Base-by-base conservation (phyloP, 345 rosid species). In the Euphorbia peplus region DNA sequence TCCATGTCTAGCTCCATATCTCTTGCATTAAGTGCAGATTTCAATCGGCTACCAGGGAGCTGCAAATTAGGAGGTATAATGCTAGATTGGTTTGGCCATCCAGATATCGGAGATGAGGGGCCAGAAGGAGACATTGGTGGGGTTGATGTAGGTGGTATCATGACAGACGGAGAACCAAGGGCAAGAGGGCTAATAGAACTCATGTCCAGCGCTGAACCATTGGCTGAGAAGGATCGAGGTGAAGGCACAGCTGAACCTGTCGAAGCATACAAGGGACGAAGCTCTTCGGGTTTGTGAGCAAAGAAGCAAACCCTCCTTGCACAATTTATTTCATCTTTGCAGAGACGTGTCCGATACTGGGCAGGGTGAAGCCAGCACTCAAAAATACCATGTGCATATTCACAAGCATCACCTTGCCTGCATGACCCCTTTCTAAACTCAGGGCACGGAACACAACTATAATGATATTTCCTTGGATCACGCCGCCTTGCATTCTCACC, bases 341-440 rank as follows among this genome's bases (percentile, higher is more conserved):
- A 93, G 21, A 90, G 82, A 46, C 96, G 88, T 2, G 95, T 93
- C 50, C 97, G 66, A 75, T 93, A 93, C 76, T 93, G 98, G 10
- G 98, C 96, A 51, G 98, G 98, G 76, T 93, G 98, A 74, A 93
- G 96, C 98, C 97, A 93, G 69, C 90, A 87, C 83, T 93, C 96
- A 63, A 93, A 93, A 70, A 93, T 84, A 66, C 96, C 97, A 59
- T 93, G 96, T 30, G 98, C 97, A 67, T 93, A 90, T 73, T 90
- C 97, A 71, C 98, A 90, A 41, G 74, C 66, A 75, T 93, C 98
- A 0, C 92, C 92, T 74, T 88, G 86, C 63, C 88, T 82, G 77
- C 98, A 93, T 0, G 92, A 83, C 6, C 98, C 98, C 76, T 86
- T 93, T 0, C 97, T 85, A 61, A 89, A 93, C 71, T 93, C 97